A percentile compares a stretch with the other conserved stretches of the same genome.
Conservation (phyloP, 2,329 filamentous ascomycete genomes). For the Fusarium robinianum region DNA sequence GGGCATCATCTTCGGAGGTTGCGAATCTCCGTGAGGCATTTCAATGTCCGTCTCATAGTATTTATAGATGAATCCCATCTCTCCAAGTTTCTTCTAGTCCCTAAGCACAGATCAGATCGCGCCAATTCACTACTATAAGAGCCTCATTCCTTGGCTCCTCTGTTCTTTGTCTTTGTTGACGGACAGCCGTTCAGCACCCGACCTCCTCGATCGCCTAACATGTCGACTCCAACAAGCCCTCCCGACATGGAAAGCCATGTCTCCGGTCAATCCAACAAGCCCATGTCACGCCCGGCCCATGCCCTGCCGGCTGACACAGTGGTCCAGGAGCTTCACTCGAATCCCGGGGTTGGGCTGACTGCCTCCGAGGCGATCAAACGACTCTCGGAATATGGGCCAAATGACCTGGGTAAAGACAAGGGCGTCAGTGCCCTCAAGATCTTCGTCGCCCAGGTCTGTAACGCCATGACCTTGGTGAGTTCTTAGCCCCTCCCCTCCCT, state of each 20-base stretch:
- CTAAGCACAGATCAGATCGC: too few relatives aligned
- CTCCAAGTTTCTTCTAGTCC: too few relatives aligned
- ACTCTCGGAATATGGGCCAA: conserved; percentile 61
- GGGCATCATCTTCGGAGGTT: background rate
- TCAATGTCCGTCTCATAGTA: background rate
- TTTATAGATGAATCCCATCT: conserved; percentile 2
- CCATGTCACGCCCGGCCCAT: conserved; percentile 66
- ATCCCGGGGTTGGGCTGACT: conserved; percentile 62
- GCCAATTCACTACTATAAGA: too few relatives aligned
- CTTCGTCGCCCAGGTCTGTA: conserved; percentile 66
- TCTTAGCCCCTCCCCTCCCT: background rate
- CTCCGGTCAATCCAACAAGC: conserved; percentile 51
- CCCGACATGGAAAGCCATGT: conserved; percentile 26
- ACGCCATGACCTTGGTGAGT: conserved; percentile 68
- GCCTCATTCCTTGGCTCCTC: background rate
- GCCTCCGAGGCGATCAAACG: conserved; percentile 57
- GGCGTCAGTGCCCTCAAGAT: conserved; percentile 67
- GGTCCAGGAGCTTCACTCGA: conserved; percentile 58
- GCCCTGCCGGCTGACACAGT: conserved; percentile 58
- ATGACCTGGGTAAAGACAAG: conserved; percentile 64
- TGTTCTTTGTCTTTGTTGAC: background rate
- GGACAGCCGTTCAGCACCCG: background rate
- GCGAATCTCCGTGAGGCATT: conserved; percentile 1
- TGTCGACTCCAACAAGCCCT: background rate
- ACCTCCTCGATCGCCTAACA: background rate